phyloP scores from a whole-genome alignment of 371 early-diverging fungal genomes.

The Saksenaea oblongispora region DNA sequence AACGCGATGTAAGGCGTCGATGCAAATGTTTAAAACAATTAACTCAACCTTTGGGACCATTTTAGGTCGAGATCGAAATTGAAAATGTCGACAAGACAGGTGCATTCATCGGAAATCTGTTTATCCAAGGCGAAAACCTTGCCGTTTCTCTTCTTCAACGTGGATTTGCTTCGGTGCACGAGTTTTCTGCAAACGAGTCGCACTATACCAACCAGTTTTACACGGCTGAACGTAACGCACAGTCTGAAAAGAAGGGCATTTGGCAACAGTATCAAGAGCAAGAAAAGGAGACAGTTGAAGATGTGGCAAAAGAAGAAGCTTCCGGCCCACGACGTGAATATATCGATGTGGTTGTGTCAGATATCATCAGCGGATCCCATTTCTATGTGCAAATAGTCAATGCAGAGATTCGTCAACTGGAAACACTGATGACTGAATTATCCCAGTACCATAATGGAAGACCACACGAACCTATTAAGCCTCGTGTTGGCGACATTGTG shows the following conservation, averaged over 20 bases:
- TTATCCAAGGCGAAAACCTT: conserved; percentile 68
- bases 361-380: conserved; percentile 70
- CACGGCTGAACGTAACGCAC: conserved; percentile 80
- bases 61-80: conserved; percentile 74
- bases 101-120: conserved; percentile 85
- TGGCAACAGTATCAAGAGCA: conserved; percentile 46
- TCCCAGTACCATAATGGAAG: conserved; percentile 60
- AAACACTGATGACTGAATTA: conserved; percentile 83
- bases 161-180: conserved; percentile 84
- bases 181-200: conserved; percentile 83
- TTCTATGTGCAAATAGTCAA: conserved; percentile 82
- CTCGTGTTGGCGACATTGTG: conserved; percentile 73
- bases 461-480: conserved; percentile 49
- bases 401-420: conserved; percentile 67
- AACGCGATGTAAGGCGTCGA: conserved; percentile 74
- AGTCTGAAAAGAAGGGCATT: conserved; percentile 61
- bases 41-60: neutral
- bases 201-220: conserved; percentile 68
- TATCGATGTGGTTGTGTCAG: conserved; percentile 83
- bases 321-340: conserved; percentile 66
- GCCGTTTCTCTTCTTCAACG: conserved; percentile 69
- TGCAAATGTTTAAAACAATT: neutral
- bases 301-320: conserved; percentile 24
- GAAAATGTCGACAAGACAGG: conserved; percentile 90
- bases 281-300: conserved; percentile 31